Base-by-base conservation (phyloP, 1,139 yeast species). In the Debaryomycetaceae sp. region DNA sequence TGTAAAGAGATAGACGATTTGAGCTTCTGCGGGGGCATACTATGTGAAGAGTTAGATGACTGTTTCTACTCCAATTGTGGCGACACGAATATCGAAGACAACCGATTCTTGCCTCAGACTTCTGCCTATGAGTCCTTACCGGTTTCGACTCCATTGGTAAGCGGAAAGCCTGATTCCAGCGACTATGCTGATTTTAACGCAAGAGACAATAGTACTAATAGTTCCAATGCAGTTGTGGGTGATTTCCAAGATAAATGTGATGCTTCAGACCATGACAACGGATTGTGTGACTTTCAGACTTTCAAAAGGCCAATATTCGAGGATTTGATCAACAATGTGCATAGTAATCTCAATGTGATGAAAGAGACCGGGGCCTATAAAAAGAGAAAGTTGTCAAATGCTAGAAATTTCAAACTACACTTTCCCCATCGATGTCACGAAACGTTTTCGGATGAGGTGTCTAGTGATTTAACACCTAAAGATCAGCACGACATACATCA, bases 1-100 rank as follows among this genome's bases (percentile, higher is more conserved):
- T 68, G 72, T 47, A 51, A 56, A 20, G 66, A 65, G 40, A 57
- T 68, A 37, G 74, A 70, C n/a, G 64, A 59, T 20, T 49, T 63
- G 30, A 65, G 66, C 4, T 48, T 62, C 39, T 74, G 79, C 55
- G 64, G 68, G 36, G 77, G 71, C 37, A 68, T 74, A 5, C 62
- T 72, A 37, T 74, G 79, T 51, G 72, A 72, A 40, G 78, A 73
- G 40, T 52, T 74, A 6, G 76, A 73, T 46, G 78, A 73, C 53
- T 75, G 79, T 45, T 73, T 68, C 57, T 73, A 65, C 47, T 50
- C 59, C 20, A 63, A 58, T 38, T 71, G 76, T 53, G 67, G 64
- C 37, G 68, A 61, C 44, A 47, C 56, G 23, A 51, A 7, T 34
- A 11, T 23, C 6, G 24, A 14, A 5, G 42, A 34, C 11, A 13